These are phyloP conservation scores for Prototheca cutis DNA, from an alignment of 163 green algal genomes.

Conservation along the genomic window DNA sequence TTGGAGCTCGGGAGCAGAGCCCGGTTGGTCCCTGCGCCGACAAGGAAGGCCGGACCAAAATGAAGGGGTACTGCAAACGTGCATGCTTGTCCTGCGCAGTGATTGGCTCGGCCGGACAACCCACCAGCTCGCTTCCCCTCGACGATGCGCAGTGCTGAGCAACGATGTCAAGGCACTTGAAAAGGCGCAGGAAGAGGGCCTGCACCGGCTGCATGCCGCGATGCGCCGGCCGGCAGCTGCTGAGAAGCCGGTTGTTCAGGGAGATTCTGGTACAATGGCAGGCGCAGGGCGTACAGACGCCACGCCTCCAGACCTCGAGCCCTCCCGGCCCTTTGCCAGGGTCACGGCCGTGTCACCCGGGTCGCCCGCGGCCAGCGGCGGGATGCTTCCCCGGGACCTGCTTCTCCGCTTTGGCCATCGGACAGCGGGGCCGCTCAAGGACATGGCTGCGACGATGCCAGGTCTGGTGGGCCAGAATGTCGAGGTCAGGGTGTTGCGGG, in stretches of 20 bases:
- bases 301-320: not conserved
- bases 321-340: constrained; percentile 5
- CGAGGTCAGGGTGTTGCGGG: constrained; percentile 3
- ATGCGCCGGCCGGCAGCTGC: not conserved
- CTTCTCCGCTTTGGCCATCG: constrained; percentile 5
- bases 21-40: too few species aligned
- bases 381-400: constrained; percentile 1
- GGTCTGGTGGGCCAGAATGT: not conserved
- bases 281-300: not conserved
- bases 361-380: constrained; percentile 4
- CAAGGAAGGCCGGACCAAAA: too few species aligned
- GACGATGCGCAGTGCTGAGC: too few species aligned
- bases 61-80: not conserved
- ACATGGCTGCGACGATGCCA: not conserved
- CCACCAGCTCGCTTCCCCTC: too few species aligned
- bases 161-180: constrained; percentile 8
- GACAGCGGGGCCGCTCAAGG: not conserved
- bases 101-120: too few species aligned
- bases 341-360: constrained; percentile 2
- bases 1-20: too few species aligned
- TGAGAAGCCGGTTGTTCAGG: not conserved
- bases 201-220: constrained; percentile 9
- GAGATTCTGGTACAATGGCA: not conserved
- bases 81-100: not conserved
- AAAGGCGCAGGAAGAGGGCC: not conserved